These are phyloP conservation scores for Alternaria longipes DNA, from an alignment of 2,329 filamentous ascomycete genomes.

Conservation along the genomic window DNA sequence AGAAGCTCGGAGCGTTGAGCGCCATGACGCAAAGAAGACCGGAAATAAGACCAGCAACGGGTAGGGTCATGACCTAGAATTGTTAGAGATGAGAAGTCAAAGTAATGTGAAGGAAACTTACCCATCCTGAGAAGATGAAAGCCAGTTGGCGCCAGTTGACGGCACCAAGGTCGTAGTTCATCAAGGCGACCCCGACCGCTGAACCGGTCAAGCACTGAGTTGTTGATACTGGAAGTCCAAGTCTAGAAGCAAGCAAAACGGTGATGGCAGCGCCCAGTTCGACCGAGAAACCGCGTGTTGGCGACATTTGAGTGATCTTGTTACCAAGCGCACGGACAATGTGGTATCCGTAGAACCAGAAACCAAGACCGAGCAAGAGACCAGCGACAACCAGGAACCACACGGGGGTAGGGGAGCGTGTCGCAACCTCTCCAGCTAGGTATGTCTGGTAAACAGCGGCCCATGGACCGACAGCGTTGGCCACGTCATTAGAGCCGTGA, in stretches of 20 bases:
- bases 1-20: conserved; percentile 54
- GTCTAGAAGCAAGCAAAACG: conserved; percentile 69
- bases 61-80: conserved; percentile 56
- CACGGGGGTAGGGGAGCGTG: conserved; percentile 62
- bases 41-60: conserved; percentile 52
- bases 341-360: conserved; percentile 70
- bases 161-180: conserved; percentile 47
- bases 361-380: conserved; percentile 62
- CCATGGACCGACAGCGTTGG: conserved; percentile 64
- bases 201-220: conserved; percentile 63
- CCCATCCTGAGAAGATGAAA: conserved; percentile 48
- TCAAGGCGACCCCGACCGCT: conserved; percentile 36
- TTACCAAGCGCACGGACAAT: conserved; percentile 71
- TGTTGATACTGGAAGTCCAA: conserved; percentile 70
- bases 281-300: conserved; percentile 59
- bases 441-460: conserved; percentile 71
- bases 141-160: conserved; percentile 55
- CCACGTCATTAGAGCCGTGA: conserved; percentile 73
- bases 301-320: conserved; percentile 68
- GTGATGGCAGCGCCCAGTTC: conserved; percentile 63
- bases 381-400: conserved; percentile 69
- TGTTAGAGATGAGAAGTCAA: neutral
- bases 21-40: conserved; percentile 55
- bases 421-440: conserved; percentile 57
- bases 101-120: neutral